Conservation (phyloP, 257 asterid species). For the Mentha longifolia region DNA sequence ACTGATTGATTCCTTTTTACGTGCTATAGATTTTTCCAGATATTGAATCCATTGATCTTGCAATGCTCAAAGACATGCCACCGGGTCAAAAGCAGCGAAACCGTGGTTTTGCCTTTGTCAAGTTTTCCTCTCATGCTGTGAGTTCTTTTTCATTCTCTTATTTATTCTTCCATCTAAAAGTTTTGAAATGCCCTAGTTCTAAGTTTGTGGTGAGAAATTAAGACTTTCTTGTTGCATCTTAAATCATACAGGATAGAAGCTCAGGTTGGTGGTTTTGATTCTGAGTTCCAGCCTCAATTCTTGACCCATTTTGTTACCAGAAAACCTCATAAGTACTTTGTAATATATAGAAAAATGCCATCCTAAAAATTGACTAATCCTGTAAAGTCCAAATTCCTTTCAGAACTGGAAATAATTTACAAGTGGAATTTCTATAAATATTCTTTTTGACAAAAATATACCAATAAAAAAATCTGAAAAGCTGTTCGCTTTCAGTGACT, state of each 20-base stretch:
- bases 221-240: constrained; percentile 69
- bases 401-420: constrained; percentile 23
- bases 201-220: constrained; percentile 39
- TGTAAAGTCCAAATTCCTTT: constrained; percentile 4
- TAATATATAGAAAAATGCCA: constrained; percentile 26
- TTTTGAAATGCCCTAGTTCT: constrained; percentile 27
- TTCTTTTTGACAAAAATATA: constrained; percentile 10
- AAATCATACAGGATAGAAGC: constrained; percentile 81
- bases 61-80: constrained; percentile 51
- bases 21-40: constrained; percentile 76
- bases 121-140: constrained; percentile 84
- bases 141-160: constrained; percentile 42
- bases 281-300: constrained; percentile 73
- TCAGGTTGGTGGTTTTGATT: constrained; percentile 91
- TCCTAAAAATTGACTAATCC: constrained; percentile 26
- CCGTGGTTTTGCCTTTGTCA: constrained; percentile 94
- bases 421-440: constrained; percentile 14
- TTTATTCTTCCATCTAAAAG: constrained; percentile 29
- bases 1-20: constrained; percentile 19
- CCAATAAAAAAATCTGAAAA: constrained; percentile 9
- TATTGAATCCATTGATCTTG: constrained; percentile 74
- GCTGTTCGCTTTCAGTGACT: no score
- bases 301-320: constrained; percentile 47
- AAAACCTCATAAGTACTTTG: constrained; percentile 34
- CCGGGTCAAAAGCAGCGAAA: constrained; percentile 67